phyloP scores from a whole-genome alignment of 23 red algal genomes.

The Agarophyton chilense region DNA sequence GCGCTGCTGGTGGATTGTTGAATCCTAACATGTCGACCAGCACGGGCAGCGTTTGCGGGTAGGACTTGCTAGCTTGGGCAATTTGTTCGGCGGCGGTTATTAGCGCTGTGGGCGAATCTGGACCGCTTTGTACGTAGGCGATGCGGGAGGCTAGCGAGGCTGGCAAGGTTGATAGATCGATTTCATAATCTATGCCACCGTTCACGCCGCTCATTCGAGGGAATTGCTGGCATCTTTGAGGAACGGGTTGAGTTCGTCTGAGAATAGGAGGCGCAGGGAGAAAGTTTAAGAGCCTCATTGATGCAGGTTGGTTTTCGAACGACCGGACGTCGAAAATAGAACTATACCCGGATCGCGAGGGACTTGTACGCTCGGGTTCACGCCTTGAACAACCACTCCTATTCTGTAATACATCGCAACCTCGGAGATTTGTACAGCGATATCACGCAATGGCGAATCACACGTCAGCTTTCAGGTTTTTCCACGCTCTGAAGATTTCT shows the following conservation, averaged over 20 bases:
- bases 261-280: not conserved
- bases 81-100: constrained; percentile 73
- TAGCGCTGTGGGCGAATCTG: constrained; percentile 82
- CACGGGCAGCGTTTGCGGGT: constrained; percentile 78
- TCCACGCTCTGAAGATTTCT: too few relatives aligned
- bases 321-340: too few relatives aligned
- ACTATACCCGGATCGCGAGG: too few relatives aligned
- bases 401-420: too few relatives aligned
- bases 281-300: not conserved
- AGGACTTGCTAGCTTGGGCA: not conserved
- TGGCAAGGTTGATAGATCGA: constrained; percentile 71
- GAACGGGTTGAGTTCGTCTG: too few relatives aligned
- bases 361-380: too few relatives aligned
- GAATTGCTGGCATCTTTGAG: not conserved
- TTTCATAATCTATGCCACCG: constrained; percentile 91
- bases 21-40: constrained; percentile 93
- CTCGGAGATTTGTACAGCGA: too few relatives aligned
- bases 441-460: too few relatives aligned
- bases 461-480: too few relatives aligned
- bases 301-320: too few relatives aligned
- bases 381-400: too few relatives aligned
- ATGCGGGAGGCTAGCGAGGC: constrained; percentile 50
- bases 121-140: constrained; percentile 60
- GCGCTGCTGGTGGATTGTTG: constrained; percentile 92
- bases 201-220: constrained; percentile 91